These are phyloP conservation scores for Huntiella bhutanensis DNA, from an alignment of 2,329 filamentous ascomycete species.

Conservation along the genomic window DNA sequence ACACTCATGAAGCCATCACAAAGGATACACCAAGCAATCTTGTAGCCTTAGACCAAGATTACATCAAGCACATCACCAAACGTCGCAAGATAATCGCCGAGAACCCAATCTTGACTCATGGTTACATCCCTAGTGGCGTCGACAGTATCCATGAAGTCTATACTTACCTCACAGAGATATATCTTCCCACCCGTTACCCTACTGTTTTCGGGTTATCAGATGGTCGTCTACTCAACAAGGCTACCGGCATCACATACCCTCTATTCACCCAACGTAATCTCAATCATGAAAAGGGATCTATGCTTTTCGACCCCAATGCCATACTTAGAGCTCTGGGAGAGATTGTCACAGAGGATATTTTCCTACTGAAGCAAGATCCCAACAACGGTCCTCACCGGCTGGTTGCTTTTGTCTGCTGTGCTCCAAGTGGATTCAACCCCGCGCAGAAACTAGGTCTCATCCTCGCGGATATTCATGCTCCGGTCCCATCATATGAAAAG, in stretches of 20 bases:
- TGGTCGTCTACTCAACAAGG: slow-evolving; percentile 20
- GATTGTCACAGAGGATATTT: slow-evolving; percentile 36
- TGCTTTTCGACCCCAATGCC: slow-evolving; percentile 14
- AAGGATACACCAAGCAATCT: slow-evolving; percentile 27
- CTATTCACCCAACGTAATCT: slow-evolving; percentile 12
- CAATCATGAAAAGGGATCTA: slow-evolving; percentile 3
- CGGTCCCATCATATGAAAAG: slow-evolving; percentile 35
- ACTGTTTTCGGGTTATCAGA: slow-evolving; percentile 21
- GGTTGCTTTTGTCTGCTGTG: slow-evolving; percentile 32
- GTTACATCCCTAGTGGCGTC: slow-evolving; percentile 22
- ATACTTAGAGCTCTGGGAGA: slow-evolving; percentile 26
- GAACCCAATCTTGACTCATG: slow-evolving; percentile 24
- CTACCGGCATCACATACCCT: slow-evolving; percentile 19
- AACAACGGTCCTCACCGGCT: slow-evolving; percentile 19
- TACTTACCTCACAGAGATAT: slow-evolving; percentile 25
- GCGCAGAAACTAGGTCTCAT: slow-evolving; percentile 28
- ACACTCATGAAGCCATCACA: slow-evolving; percentile 22
- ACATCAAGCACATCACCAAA: slow-evolving; percentile 24
- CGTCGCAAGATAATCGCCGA: slow-evolving; percentile 22
- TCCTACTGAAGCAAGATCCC: slow-evolving; percentile 25
- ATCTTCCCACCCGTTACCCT: slow-evolving; percentile 31
- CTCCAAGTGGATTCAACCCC: slow-evolving; percentile 33
- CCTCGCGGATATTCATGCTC: slow-evolving; percentile 29
- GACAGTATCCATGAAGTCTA: slow-evolving; percentile 30
- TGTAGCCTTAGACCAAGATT: slow-evolving; percentile 33